Evolutionary conservation across 805 yeast genomes (phyloP).

Genomic region (Candida ipomoeae): DNA sequence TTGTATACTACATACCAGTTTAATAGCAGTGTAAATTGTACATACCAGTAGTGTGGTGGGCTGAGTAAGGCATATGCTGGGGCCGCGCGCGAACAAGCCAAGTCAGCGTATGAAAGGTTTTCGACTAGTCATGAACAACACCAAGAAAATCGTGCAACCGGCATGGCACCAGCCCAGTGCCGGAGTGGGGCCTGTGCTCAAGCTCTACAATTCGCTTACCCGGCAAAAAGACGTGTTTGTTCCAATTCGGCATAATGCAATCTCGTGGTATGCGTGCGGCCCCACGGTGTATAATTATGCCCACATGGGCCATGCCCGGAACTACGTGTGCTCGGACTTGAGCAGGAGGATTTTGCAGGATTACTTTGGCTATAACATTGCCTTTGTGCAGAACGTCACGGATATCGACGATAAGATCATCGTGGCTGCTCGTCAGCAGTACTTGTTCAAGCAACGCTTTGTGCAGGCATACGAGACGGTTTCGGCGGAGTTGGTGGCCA

Average conservation of each 20-base stretch:
- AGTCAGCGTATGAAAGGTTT: slow-evolving; percentile 6
- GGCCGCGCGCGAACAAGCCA: background rate
- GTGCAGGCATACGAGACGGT: slow-evolving; percentile 24
- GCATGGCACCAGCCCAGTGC: slow-evolving; percentile 27
- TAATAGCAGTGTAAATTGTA: no score
- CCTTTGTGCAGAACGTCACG: slow-evolving; percentile 95
- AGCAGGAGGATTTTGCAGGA: slow-evolving; percentile 85
- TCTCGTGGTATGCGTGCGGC: slow-evolving; percentile 97
- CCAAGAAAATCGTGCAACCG: slow-evolving; percentile 36
- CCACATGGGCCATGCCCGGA: slow-evolving; percentile 98
- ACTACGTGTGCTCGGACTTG: slow-evolving; percentile 91
- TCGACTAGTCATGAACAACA: slow-evolving; percentile 19
- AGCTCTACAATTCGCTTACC: slow-evolving; percentile 79
- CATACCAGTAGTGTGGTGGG: no score
- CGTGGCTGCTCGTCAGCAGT: slow-evolving; percentile 86
- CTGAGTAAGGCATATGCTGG: no score
- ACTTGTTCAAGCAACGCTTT: slow-evolving; percentile 63
- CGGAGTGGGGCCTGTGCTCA: slow-evolving; percentile 35
- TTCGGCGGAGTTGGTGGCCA: slow-evolving; percentile 32
- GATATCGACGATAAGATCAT: slow-evolving; percentile 98
- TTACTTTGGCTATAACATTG: slow-evolving; percentile 85
- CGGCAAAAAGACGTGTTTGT: slow-evolving; percentile 72
- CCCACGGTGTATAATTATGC: slow-evolving; percentile 96
- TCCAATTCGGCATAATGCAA: slow-evolving; percentile 60
- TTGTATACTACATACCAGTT: no score